Evolutionary conservation across 2,329 filamentous ascomycete genomes (phyloP).

Genomic region (Aspergillus cejpii): DNA sequence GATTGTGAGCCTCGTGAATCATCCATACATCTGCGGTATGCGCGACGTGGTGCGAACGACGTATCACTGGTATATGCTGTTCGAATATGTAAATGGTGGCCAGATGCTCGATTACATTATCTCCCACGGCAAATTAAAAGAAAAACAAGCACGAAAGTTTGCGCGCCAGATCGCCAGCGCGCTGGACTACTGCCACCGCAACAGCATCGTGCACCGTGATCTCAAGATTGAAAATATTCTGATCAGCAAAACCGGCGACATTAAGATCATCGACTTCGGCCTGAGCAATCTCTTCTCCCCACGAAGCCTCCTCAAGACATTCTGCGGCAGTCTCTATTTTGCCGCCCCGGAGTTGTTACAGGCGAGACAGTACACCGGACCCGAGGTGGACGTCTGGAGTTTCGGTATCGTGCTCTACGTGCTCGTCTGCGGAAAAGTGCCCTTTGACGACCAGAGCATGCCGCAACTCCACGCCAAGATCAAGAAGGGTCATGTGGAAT

Average conservation of each 20-base stretch:
- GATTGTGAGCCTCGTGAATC: constrained; percentile 87
- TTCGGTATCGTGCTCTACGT: constrained; percentile 98
- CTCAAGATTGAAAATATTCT: constrained; percentile 99
- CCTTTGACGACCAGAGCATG: constrained; percentile 99
- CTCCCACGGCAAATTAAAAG: constrained; percentile 92
- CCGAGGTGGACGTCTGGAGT: constrained; percentile 97
- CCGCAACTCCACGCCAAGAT: constrained; percentile 97
- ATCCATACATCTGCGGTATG: constrained; percentile 94
- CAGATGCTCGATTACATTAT: constrained; percentile 99
- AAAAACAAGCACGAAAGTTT: constrained; percentile 97
- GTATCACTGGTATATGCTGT: constrained; percentile 99
- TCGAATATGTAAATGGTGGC: constrained; percentile 96
- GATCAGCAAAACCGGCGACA: constrained; percentile 97
- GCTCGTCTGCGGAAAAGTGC: constrained; percentile 92
- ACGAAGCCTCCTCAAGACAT: constrained; percentile 79
- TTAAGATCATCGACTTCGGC: constrained; percentile 98
- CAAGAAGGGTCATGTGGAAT: constrained; percentile 93
- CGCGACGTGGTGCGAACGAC: constrained; percentile 91
- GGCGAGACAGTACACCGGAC: constrained; percentile 87
- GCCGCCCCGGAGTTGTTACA: constrained; percentile 91
- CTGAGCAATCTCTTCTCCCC: constrained; percentile 94
- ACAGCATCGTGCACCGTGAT: constrained; percentile 96
- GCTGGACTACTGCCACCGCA: constrained; percentile 93
- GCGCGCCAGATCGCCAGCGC: constrained; percentile 94
- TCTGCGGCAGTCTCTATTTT: constrained; percentile 96